These are phyloP conservation scores for Mortierella claussenii DNA, from an alignment of 192 early-diverging fungal species.

Conservation along the genomic window DNA sequence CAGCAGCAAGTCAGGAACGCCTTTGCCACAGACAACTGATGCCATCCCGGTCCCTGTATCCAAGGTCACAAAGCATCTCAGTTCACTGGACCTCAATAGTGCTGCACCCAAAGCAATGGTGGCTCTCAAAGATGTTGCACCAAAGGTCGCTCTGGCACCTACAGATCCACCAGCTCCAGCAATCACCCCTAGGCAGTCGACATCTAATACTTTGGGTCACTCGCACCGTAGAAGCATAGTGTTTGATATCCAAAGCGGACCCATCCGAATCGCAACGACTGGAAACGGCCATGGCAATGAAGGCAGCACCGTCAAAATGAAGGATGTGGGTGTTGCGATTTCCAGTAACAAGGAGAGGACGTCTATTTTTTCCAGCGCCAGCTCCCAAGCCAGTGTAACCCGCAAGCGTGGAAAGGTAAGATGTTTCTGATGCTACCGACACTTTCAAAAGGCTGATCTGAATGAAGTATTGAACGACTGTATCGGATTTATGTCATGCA, in stretches of 20 bases:
- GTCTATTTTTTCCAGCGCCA: slow-evolving; percentile 29
- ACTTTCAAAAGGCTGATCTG: too few species aligned
- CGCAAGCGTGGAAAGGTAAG: slow-evolving; percentile 51
- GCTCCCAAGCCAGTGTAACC: slow-evolving; percentile 9
- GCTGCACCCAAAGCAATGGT: slow-evolving; percentile 7
- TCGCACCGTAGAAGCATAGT: slow-evolving; percentile 42
- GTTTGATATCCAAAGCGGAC: slow-evolving; percentile 28
- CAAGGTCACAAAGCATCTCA: slow-evolving; percentile 39
- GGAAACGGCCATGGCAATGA: slow-evolving; percentile 1
- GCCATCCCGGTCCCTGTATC: slow-evolving; percentile 41
- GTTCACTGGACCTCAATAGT: slow-evolving; percentile 30
- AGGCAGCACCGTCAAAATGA: slow-evolving; percentile 22
- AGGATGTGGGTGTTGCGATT: slow-evolving; percentile 32
- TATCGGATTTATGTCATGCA: too few species aligned
- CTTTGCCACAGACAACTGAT: slow-evolving; percentile 36
- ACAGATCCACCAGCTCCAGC: slow-evolving; percentile 4
- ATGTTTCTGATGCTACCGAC: too few species aligned
- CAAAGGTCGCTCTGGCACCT: slow-evolving; percentile 9
- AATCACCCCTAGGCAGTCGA: slow-evolving; percentile 9
- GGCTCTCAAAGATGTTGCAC: slow-evolving; percentile 16
- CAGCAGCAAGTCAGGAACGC: slow-evolving; percentile 44
- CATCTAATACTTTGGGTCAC: not conserved
- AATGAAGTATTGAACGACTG: too few species aligned
- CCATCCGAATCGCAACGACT: slow-evolving; percentile 5
- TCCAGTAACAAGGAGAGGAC: slow-evolving; percentile 32